Evolutionary conservation across 768 basidiomycete genomes (phyloP), one percentile per base, ranked within the genome.

Genomic region (Mycena haematopus): DNA sequence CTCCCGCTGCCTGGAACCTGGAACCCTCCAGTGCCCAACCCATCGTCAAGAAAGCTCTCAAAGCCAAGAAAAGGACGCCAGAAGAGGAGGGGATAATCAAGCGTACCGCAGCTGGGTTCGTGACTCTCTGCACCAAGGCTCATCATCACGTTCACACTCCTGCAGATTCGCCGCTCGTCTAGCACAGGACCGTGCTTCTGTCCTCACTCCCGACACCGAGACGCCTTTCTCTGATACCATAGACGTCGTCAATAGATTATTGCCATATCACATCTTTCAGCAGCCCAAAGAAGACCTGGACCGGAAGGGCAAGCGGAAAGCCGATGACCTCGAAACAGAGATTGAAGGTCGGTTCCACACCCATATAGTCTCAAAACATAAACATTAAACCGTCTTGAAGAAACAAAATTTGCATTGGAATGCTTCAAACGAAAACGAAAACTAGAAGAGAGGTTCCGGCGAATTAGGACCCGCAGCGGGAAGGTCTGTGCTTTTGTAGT

Each of bases 191-290:
- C 91, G 92, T 56, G 76, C 79, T 42, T 75, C 80, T 17, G 84
- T 84, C 17, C 68, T 86, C 52, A 80, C 85, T 54, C 90, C 91
- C 40, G 88, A 93, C 66, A 79, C 84, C 38, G 89, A 92, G 52
- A 80, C 85, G 0, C 87, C 91, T 2, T 94, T 94, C 67, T 63
- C 68, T 15, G 86, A 91, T 68, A 74, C 79, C 10, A 70, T 75
- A 6, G 92, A 94, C 70, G 88, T 80, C 3, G 79, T 92, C 24
- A 81, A 84, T n/a, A 83, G 91, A 52, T 79, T 94, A 22, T 77
- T 93, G 22, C 91, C 92, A 0, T 93, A 91, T 68, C 92, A 94
- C 69, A 75, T 93, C 52, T 92, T 88, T 66, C 89, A 89, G 65
- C 89, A 91, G 62, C 91, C 91, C 0, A 75, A 75, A 59, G 87